Conservation (phyloP, 768 basidiomycete genomes). For the Pholiota microspora region DNA sequence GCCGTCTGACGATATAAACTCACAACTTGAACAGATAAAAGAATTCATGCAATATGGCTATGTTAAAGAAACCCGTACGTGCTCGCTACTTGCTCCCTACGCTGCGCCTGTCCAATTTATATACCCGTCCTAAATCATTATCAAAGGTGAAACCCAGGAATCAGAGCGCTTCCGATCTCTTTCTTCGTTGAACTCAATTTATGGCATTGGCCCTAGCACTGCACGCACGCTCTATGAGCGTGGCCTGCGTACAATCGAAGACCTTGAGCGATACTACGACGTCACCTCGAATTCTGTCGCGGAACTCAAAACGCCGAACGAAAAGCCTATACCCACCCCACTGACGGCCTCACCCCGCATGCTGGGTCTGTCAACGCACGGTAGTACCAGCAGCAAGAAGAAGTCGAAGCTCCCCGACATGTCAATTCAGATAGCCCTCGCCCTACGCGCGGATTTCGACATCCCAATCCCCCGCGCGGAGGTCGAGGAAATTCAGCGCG, state of each 20-base stretch:
- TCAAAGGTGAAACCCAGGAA: slow-evolving; percentile 40
- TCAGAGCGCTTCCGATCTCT: slow-evolving; percentile 58
- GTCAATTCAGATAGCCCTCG: slow-evolving; percentile 57
- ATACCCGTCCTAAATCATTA: background rate
- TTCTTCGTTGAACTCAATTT: slow-evolving; percentile 56
- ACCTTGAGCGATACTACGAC: slow-evolving; percentile 68
- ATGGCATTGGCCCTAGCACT: slow-evolving; percentile 73
- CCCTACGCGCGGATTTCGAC: slow-evolving; percentile 55
- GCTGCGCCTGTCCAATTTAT: too few relatives aligned
- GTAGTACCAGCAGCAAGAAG: slow-evolving; percentile 1
- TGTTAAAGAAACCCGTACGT: slow-evolving; percentile 60
- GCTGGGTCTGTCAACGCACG: background rate
- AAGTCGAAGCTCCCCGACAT: slow-evolving; percentile 25
- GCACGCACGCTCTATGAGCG: slow-evolving; percentile 64
- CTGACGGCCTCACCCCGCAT: too few relatives aligned
- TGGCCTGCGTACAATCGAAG: slow-evolving; percentile 64
- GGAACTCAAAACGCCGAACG: slow-evolving; percentile 36
- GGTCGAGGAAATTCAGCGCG: slow-evolving; percentile 71
- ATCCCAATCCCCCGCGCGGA: slow-evolving; percentile 64
- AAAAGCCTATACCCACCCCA: slow-evolving; percentile 18
- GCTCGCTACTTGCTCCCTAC: background rate
- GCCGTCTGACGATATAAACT: background rate
- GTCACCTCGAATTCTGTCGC: slow-evolving; percentile 23
- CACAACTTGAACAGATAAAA: slow-evolving; percentile 42
- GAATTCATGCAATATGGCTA: slow-evolving; percentile 56